Base-by-base conservation (phyloP, 2,329 filamentous ascomycete genomes). In the Arthroderma sp. region DNA sequence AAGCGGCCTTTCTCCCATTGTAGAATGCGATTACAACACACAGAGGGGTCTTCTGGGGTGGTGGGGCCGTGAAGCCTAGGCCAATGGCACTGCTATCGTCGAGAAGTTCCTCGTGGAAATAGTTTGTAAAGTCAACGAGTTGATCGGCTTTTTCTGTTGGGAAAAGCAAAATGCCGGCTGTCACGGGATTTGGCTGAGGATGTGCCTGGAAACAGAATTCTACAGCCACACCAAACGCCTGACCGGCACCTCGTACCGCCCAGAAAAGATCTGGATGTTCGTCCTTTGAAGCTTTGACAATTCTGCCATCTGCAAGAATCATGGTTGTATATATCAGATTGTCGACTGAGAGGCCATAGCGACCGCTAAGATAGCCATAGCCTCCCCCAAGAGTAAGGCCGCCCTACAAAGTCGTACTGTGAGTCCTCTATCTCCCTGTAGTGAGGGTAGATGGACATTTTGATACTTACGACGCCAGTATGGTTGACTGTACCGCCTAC, bases 401-500 rank as follows among this genome's bases (percentile, higher is more conserved):
- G 1, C 74, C 76, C 32, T 9, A 11, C 32, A 34, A 34, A 4
- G 11, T 11, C 8, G 11, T 9, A 34, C 8, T 34, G 32, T 34
- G 11, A 34, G 32, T 11, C 3, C 11, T 34, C 3, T 11, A 34
- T 34, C 11, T 11, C 32, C 8, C 32, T 34, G 8, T 11, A 9
- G 8, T 34, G 3, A 2, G 3, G 15, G 15, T 3, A 22, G 15
- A 22, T 22, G 15, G 15, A 22, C 15, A 22, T 2, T 11, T 11
- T 34, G 32, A 34, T 9, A 11, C 8, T 34, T 9, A 11, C 8
- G 9, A 78, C 71, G 6, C 75, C 75, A 2, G 73, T 77, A 48
- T 77, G 71, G 11, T 70, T 70, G 5, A 78, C 71, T 0, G 73
- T 75, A 4, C 75, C 75, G 8, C 73, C 74, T 0, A 75, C 69